Evolutionary conservation across 1,284 basidiomycete genomes (phyloP).

Genomic region (Athelia sp.): DNA sequence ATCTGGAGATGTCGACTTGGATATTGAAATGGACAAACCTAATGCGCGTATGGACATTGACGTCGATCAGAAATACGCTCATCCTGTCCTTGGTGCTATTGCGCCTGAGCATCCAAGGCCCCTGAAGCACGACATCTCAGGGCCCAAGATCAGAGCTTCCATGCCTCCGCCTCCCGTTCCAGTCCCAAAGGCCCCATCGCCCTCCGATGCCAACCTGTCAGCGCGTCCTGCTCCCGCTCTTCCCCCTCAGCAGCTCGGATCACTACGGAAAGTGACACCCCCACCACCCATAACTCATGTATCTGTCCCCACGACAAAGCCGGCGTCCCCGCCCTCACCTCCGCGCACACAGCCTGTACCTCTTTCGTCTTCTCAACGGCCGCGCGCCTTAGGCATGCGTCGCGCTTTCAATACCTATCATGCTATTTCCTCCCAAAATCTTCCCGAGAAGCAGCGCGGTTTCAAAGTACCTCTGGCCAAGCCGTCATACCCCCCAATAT

Average conservation of each 20-base stretch:
- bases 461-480: background rate
- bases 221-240: background rate
- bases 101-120: too few species aligned
- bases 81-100: background rate
- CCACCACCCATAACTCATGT: background rate
- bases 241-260: background rate
- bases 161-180: background rate
- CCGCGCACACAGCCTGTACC: background rate
- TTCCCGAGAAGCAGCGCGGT: background rate
- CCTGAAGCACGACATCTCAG: too few species aligned
- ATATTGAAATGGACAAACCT: background rate
- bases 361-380: background rate
- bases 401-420: background rate
- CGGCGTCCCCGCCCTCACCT: background rate
- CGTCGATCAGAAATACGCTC: background rate
- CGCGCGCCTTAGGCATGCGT: background rate
- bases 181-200: background rate
- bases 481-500: background rate
- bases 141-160: background rate
- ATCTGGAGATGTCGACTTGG: background rate
- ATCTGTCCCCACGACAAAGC: background rate
- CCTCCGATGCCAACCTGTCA: background rate
- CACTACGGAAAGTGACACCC: background rate
- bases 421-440: background rate
- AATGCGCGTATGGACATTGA: background rate